phyloP scores from a whole-genome alignment of 371 early-diverging fungal genomes.

The Apophysomyces trapeziformis region DNA sequence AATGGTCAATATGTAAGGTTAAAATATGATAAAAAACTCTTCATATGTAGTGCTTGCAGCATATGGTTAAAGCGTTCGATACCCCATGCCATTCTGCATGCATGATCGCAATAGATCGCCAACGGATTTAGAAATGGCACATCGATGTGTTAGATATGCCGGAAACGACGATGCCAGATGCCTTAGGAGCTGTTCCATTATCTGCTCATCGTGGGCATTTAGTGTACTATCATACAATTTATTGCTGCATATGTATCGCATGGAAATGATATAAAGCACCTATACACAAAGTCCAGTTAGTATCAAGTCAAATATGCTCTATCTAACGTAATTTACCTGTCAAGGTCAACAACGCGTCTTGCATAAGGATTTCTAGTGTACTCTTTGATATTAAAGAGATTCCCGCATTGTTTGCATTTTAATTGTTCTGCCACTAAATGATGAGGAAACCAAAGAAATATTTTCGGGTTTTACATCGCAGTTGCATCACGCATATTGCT shows the following conservation, averaged over 20 bases:
- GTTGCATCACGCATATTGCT: too few relatives aligned
- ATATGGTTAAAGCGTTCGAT: constrained; percentile 14
- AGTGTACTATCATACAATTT: constrained; percentile 1
- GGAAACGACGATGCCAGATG: constrained; percentile 19
- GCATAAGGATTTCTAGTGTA: constrained; percentile 11
- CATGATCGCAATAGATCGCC: constrained; percentile 19
- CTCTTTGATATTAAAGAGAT: neutral
- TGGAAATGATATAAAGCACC: constrained; percentile 26
- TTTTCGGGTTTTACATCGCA: too few relatives aligned
- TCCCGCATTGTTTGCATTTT: too few relatives aligned
- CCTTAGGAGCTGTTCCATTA: constrained; percentile 16
- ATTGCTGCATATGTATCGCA: constrained; percentile 15
- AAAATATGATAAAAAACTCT: too few relatives aligned
- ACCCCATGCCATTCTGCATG: constrained; percentile 21
- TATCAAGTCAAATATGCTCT: too few relatives aligned
- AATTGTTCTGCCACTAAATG: too few relatives aligned
- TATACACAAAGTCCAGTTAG: neutral
- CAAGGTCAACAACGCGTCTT: constrained; percentile 13
- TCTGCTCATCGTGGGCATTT: constrained; percentile 8
- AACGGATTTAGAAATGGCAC: constrained; percentile 24
- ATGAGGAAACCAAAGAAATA: too few relatives aligned
- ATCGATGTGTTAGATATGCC: constrained; percentile 7
- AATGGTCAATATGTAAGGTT: too few relatives aligned
- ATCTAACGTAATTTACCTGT: constrained; percentile 2
- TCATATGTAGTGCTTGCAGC: constrained; percentile 21